phyloP scores from a whole-genome alignment of 805 yeast species.

The Saturnispora sanitii region DNA sequence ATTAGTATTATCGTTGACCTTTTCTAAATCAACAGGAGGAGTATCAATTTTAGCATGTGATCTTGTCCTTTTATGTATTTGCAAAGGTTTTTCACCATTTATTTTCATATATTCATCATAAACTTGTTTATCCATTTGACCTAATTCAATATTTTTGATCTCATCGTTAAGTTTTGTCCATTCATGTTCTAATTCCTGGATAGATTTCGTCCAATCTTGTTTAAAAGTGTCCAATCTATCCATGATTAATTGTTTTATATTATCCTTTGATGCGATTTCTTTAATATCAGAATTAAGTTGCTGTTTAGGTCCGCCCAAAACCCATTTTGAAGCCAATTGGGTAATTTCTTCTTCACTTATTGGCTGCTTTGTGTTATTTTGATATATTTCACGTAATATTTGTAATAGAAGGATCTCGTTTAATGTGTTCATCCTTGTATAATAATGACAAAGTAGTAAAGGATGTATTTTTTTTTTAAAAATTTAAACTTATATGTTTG shows the following conservation, averaged over 20 bases:
- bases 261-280: background rate
- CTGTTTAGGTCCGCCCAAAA: too few species aligned
- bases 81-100: background rate
- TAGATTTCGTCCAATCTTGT: background rate
- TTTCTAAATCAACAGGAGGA: slow-evolving; percentile 4
- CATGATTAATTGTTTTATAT: background rate
- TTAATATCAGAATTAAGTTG: too few species aligned
- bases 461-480: too few species aligned
- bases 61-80: slow-evolving; percentile 4
- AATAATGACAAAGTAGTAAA: too few species aligned
- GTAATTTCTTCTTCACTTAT: too few species aligned
- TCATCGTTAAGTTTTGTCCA: background rate
- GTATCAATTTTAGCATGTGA: slow-evolving; percentile 2
- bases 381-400: too few species aligned
- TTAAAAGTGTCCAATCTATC: background rate
- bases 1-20: slow-evolving; percentile 5
- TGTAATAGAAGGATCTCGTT: slow-evolving; percentile 2
- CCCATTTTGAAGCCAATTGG: background rate
- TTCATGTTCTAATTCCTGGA: background rate
- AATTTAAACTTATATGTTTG: too few species aligned
- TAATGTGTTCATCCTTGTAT: slow-evolving; percentile 3
- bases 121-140: slow-evolving; percentile 4
- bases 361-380: too few species aligned
- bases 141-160: background rate
- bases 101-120: slow-evolving; percentile 9